These are phyloP conservation scores for Teratosphaeria zuluensis DNA, from an alignment of 2,329 filamentous ascomycete species.

Conservation along the genomic window DNA sequence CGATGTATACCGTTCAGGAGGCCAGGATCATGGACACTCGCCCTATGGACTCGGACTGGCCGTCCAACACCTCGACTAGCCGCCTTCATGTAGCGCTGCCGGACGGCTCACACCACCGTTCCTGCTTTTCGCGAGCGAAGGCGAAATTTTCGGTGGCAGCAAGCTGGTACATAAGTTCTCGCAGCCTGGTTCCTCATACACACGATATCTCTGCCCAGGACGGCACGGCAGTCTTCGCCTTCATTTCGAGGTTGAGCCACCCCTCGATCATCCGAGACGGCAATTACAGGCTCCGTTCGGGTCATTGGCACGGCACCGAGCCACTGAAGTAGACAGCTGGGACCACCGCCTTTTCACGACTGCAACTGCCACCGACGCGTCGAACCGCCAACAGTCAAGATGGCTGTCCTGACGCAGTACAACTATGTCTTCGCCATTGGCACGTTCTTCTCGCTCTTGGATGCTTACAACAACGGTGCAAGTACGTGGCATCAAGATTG, in stretches of 20 bases:
- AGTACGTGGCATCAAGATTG: conserved; percentile 4
- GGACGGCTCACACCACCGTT: not conserved
- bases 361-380: not conserved
- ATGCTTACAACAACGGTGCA: conserved; percentile 57
- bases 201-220: not conserved
- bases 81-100: not conserved
- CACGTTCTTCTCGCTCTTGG: conserved; percentile 56
- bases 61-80: not conserved
- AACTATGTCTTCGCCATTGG: conserved; percentile 56
- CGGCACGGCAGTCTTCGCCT: not conserved
- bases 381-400: not conserved
- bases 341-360: not conserved
- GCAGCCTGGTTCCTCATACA: not conserved
- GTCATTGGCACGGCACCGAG: not conserved
- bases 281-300: not conserved
- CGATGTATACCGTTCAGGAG: not conserved
- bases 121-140: not conserved
- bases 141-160: not conserved
- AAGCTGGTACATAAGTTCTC: not conserved
- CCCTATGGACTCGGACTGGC: not conserved
- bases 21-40: not conserved
- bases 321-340: not conserved
- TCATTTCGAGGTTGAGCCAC: not conserved
- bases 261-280: not conserved
- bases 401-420: conserved; percentile 40